Base-by-base conservation (phyloP, 1,284 basidiomycete species). In the Ceratobasidium sp. region DNA sequence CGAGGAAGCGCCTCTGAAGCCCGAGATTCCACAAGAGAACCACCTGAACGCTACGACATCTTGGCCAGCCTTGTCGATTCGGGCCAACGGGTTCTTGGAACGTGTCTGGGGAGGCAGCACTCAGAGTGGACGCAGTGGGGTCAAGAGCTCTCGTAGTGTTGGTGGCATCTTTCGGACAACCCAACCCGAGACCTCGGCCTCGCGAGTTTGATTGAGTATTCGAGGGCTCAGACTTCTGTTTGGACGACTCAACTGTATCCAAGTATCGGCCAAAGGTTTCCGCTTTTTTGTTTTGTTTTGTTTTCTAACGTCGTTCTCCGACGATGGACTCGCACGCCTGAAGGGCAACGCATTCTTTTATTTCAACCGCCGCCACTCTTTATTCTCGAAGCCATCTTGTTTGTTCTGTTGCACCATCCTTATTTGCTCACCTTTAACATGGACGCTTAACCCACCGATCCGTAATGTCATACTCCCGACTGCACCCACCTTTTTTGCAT, bases 321-420 rank as follows among this genome's bases (percentile, higher is more conserved):
- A 16, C 44, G 54, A 74, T 62, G 59, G 30, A 16, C 59, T 48
- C 46, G 59, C 71, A 74, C 27, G 71, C 71, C 71, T 74, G 33
- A 74, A 74, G 71, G 71, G 71, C 71, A 74, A 74, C 27, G 71
- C 59, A 62, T 64, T 64, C 69, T 55, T 73, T 74, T 74, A 23
- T 44, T 74, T 62, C 60, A 27, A 74, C 44, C 59, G 50, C 59
- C 50, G 57, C 52, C 71, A 48, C 60, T 74, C 71, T 74, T 74
- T 74, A 30, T 30, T 48, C 35, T 60, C 48, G 30, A 57, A 57
- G 23, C 44, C 27, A 48, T 46, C 30, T 62, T 55, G 33, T 60
- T 44, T 27, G 41, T 20, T 18, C 54, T 59, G 27, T 48, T 38
- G 60, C 41, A 54, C 33, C 71, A 54, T 35, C 57, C 46, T 33